Conservation (phyloP, 306 rosid species). For the Clitoria ternatea region DNA sequence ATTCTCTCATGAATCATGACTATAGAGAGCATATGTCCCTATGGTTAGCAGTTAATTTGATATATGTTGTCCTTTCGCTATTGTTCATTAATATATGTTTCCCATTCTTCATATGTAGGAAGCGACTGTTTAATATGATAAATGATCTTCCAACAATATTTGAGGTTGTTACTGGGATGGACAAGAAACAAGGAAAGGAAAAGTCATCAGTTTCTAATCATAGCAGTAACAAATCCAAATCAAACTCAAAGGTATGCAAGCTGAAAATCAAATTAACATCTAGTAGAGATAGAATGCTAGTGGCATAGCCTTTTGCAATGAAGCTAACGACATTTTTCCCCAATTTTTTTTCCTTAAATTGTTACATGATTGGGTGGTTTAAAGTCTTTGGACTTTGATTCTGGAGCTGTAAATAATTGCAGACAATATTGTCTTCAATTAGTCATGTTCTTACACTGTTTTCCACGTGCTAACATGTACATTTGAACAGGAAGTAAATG, state of each 20-base stretch:
- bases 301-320: neutral
- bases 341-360: neutral
- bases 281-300: neutral
- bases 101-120: conserved; percentile 50
- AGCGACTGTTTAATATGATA: conserved; percentile 70
- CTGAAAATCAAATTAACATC: neutral
- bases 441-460: neutral
- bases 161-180: conserved; percentile 65
- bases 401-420: neutral
- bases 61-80: neutral
- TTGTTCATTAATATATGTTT: neutral
- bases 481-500: neutral
- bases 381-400: neutral
- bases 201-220: conserved; percentile 67
- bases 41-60: neutral
- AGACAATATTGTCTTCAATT: neutral
- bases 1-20: neutral
- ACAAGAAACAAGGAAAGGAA: conserved; percentile 72
- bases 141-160: conserved; percentile 86
- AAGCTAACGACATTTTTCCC: neutral
- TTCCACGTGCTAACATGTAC: neutral
- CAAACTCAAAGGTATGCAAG: conserved; percentile 56
- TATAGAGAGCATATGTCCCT: neutral
- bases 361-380: neutral
- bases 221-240: conserved; percentile 64